Base-by-base conservation (phyloP, 495 filamentous ascomycete genomes). In the Amniculicola lignicola region DNA sequence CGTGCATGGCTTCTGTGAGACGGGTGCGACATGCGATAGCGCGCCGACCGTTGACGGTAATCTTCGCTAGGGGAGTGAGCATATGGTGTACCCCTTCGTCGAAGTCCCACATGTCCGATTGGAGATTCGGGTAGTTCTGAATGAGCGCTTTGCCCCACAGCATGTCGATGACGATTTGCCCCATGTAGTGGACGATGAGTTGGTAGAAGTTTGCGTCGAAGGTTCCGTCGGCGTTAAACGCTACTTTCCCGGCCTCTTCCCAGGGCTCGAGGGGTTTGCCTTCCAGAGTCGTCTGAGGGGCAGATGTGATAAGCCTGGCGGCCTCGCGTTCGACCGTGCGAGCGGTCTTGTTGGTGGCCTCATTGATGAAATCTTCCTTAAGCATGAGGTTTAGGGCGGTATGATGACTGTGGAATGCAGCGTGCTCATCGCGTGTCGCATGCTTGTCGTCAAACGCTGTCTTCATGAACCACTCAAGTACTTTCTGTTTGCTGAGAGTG, bases 361-460 rank as follows among this genome's bases (percentile, higher is more conserved):
- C 44, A 21, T 35, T 37, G 42, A 56, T 48, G 53, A 56, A 56
- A 14, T 56, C 53, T 15, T 56, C 53, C 33, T 56, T 56, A 7
- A 49, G 53, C 53, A 56, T 56, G 28, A 48, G 21, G 23, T 37
- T 56, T 22, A 56, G 35, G 23, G 39, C 53, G 11, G 31, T 27
- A 27, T 56, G 53, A 24, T 46, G 22, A 23, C 10, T 44, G 28
- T 56, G 53, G 27, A 56, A 56, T 6, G 53, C 53, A 16, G 25
- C 21, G 16, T 47, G 40, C 40, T 56, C 42, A 22, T 47, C 33
- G 16, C 43, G 43, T 10, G 42, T 40, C 2, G 53, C 53, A 18
- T 47, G 15, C 14, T 46, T 31, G 31, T 48, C 53, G 24, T n/a
- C 43, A 21, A 49, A 49, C 1, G 42, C 24, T 1, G 44, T 39